Evolutionary conservation across 805 yeast genomes (phyloP).

Genomic region (Starmerella tilneyi): DNA sequence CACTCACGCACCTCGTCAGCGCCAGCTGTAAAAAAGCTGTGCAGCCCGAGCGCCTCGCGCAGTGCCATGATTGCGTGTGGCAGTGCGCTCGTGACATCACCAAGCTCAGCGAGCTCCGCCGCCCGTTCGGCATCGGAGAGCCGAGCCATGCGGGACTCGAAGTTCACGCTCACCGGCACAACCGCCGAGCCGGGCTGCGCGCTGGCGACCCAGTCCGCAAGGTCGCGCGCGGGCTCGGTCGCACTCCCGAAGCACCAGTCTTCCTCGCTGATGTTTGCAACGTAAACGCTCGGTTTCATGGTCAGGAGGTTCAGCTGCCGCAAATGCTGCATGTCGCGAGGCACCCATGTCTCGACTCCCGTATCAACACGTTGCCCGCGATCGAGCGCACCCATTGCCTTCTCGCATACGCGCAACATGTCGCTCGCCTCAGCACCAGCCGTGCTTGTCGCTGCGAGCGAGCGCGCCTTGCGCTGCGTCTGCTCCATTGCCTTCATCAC

Average conservation of each 20-base stretch:
- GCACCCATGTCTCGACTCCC: constrained; percentile 37
- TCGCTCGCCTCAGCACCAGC: constrained; percentile 37
- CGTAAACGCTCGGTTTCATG: constrained; percentile 76
- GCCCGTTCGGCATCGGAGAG: constrained; percentile 33
- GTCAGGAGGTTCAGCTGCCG: constrained; percentile 58
- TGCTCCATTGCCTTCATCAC: constrained; percentile 49
- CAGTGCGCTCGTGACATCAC: constrained; percentile 38
- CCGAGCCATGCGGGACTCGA: constrained; percentile 52
- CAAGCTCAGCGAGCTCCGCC: constrained; percentile 27
- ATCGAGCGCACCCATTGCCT: constrained; percentile 43
- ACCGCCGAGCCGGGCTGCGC: constrained; percentile 55
- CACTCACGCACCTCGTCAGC: constrained; percentile 71
- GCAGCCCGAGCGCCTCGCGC: constrained; percentile 58
- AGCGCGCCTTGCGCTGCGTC: constrained; percentile 34
- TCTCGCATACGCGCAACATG: constrained; percentile 33
- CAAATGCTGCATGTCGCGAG: constrained; percentile 48
- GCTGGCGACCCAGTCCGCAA: constrained; percentile 55
- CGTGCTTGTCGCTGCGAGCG: constrained; percentile 18
- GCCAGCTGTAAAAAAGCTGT: constrained; percentile 83
- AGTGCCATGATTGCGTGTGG: constrained; percentile 55
- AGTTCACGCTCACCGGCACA: constrained; percentile 59
- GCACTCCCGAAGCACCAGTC: constrained; percentile 47
- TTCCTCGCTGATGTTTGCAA: constrained; percentile 60
- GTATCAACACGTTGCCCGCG: constrained; percentile 47
- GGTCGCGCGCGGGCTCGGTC: constrained; percentile 38